Evolutionary conservation across 1,284 basidiomycete genomes (phyloP), one percentile per base, ranked within the genome.

Genomic region (Microbotryum scabiosae): DNA sequence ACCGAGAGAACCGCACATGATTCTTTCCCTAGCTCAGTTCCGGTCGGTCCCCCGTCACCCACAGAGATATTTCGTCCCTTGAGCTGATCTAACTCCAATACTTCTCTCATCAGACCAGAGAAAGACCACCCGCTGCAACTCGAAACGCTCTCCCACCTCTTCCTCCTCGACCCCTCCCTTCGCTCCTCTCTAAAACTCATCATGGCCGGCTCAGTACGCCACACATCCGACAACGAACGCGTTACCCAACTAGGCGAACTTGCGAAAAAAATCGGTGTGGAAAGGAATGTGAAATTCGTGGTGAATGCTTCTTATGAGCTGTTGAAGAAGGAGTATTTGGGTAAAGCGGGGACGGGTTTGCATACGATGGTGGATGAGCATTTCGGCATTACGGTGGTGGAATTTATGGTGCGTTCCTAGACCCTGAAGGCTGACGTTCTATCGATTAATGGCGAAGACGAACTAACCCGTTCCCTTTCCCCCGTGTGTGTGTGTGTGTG

Each of bases 331-430:
- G 65, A 75, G 2, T 84, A 84, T 77, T 79, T 98, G 1, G 81
- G 84, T 1, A 76, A 76, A 18, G 85, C 91, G 0, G 88, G 85
- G 61, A 81, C 97, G 5, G 94, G 96, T 0, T 74, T 97, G 26
- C 94, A 89, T 72, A 97, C 94, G 5, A 99, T 99, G 94, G 83
- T 93, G 1, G 93, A 98, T 73, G 96, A 99, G 75, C 94, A 99
- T 74, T 98, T 98, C 70, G 96, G 96, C 2, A 98, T 99, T 74
- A 96, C 93, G 70, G 82, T 99, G 21, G 94, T 98, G 9, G 94
- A 99, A 74, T 94, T 90, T 70, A 94, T 97, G 93, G 91, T 88
- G 57, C 60, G 82, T 74, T 26, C 30, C 0, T 5, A 26, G 26
- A 7, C 23, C 2, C 5, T 21, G 8, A 1, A 21, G 26, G 45